Conservation (phyloP, 805 yeast genomes). For the Tetrapisispora iriomotensis region DNA sequence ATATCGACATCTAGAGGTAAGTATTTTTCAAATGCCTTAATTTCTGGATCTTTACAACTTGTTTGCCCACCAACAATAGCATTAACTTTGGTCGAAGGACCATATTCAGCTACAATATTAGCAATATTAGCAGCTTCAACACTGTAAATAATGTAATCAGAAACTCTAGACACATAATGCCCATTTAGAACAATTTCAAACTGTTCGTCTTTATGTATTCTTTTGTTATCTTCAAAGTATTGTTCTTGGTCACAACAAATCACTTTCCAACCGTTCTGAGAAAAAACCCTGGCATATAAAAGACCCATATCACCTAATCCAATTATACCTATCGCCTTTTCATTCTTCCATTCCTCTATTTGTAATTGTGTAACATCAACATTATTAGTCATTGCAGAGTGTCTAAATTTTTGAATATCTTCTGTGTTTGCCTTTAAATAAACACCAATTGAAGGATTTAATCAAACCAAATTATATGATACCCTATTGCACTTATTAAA, state of each 20-base stretch:
- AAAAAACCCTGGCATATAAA: conserved; percentile 69
- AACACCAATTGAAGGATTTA: no score
- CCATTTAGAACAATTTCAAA: conserved; percentile 68
- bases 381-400: no score
- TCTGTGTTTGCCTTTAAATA: no score
- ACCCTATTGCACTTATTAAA: no score
- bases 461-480: no score
- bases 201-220: conserved; percentile 32
- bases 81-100: conserved; percentile 79
- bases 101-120: conserved; percentile 63
- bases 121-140: conserved; percentile 86
- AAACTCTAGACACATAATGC: conserved; percentile 64
- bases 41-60: conserved; percentile 86
- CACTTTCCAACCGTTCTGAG: conserved; percentile 80
- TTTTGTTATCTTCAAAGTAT: conserved; percentile 36
- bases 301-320: conserved; percentile 97
- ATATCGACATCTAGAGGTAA: conserved; percentile 76
- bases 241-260: conserved; percentile 83
- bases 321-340: conserved; percentile 72
- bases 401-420: no score
- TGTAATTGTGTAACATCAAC: conserved; percentile 7
- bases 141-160: conserved; percentile 80
- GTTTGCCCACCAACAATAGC: conserved; percentile 98
- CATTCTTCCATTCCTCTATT: conserved; percentile 29
- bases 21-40: conserved; percentile 67